Base-by-base conservation (phyloP, 257 asterid species). In the Gardenia jasminoides region DNA sequence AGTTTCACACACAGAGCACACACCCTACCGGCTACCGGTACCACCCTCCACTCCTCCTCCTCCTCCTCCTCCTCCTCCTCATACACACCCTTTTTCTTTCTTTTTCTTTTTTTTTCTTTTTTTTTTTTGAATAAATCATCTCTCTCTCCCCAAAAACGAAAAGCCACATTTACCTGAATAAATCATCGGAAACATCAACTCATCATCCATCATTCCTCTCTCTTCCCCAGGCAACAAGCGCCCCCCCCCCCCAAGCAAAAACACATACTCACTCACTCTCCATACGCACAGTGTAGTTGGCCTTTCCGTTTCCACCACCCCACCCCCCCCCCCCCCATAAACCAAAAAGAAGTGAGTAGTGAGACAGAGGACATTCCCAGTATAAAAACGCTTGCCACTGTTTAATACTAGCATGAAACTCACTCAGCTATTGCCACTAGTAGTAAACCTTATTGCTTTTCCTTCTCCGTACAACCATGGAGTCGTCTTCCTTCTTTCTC, bases 211-310 rank as follows among this genome's bases (percentile, higher is more conserved):
- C 17, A 71, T 71, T 47, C 74, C 68, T 20, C 13, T 28, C 81
- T 78, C 50, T 54, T 78, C 81, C 46, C 81, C 41, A 78, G 69
- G 76, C 24, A 78, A 78, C 82, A 30, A 58, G n/a, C 59, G 16
- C 75, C 24, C 36, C 28, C 48, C 64, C 31, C 13, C 52, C 56
- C 19, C 41, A 36, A 50, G 0, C 5, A 19, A 68, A 50, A 75
- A 54, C 76, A 68, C 77, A 15, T 70, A 59, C 80, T 36, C 59
- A 61, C 47, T 0, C 78, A 15, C 58, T 2, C 58, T 54, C n/a
- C 0, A 36, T 54, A 54, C 62, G 4, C 62, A 19, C 62, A 19
- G 8, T 17, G 61, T 54, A 54, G 61, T 17, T 17, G n/a, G n/a
- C 61, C 58, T 52, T 52, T 52, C 58, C 58, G 20, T 50, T 22